These are phyloP conservation scores for Ophiostoma pallidulum DNA, from an alignment of 2,329 filamentous ascomycete genomes.

Conservation along the genomic window DNA sequence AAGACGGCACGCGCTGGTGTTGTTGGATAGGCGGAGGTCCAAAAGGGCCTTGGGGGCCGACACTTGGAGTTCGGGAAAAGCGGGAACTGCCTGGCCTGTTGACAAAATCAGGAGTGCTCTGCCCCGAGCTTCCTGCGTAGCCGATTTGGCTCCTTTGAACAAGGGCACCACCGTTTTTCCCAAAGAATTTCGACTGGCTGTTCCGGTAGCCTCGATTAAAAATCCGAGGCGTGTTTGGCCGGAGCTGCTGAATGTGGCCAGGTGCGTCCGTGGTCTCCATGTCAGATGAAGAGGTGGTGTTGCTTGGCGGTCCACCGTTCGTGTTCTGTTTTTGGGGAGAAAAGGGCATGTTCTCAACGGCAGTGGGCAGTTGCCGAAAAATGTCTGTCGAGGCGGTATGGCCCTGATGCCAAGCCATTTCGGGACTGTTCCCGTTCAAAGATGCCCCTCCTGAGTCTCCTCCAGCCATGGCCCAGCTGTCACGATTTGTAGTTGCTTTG, in stretches of 20 bases:
- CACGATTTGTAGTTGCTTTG: neutral
- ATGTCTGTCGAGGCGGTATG: neutral
- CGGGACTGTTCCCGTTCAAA: neutral
- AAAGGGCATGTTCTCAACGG: slow-evolving; percentile 14
- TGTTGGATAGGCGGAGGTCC: neutral
- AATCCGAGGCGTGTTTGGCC: neutral
- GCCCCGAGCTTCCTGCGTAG: neutral
- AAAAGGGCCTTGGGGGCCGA: neutral
- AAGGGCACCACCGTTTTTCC: neutral
- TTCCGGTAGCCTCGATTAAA: neutral
- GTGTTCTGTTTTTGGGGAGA: slow-evolving; percentile 7
- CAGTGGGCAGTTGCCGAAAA: slow-evolving; percentile 6
- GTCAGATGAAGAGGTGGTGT: neutral
- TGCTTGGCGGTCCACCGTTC: neutral
- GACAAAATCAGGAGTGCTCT: neutral
- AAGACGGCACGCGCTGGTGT: neutral
- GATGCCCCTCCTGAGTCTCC: neutral
- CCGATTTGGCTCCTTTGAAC: neutral
- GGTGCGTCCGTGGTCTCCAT: neutral
- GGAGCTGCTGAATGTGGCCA: neutral
- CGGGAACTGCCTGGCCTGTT: neutral
- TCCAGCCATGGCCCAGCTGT: neutral
- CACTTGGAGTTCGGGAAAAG: neutral
- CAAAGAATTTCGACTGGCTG: slow-evolving; percentile 7
- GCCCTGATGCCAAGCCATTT: neutral